Conservation (phyloP, 1,139 yeast species). For the Candida glucosophila region DNA sequence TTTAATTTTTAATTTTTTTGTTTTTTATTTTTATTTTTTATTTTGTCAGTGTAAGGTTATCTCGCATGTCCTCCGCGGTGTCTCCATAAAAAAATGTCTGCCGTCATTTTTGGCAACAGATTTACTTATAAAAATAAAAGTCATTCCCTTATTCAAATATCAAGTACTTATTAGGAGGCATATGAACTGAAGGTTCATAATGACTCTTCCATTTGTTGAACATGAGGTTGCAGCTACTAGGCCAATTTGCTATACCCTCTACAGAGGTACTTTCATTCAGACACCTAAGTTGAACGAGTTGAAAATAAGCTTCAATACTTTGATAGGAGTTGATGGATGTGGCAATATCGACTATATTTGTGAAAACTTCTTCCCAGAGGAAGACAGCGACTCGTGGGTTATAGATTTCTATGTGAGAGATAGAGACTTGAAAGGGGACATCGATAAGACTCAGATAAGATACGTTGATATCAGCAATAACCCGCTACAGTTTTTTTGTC, state of each 20-base stretch:
- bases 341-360: constrained; percentile 27
- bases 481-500: constrained; percentile 55
- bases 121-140: no score
- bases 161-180: no score
- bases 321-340: constrained; percentile 23
- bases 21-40: no score
- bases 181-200: no score
- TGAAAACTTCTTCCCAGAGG: constrained; percentile 6
- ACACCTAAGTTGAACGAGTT: constrained; percentile 22
- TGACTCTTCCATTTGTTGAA: no score
- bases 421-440: constrained; percentile 2
- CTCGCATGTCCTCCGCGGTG: no score
- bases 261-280: constrained; percentile 31
- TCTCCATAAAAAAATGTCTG: no score
- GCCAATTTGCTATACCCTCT: constrained; percentile 19
- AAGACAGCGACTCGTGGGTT: constrained; percentile 1
- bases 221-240: constrained; percentile 8
- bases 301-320: constrained; percentile 19
- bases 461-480: constrained; percentile 21
- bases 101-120: no score
- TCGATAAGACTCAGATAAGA: constrained; percentile 10
- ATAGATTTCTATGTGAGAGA: constrained; percentile 5
- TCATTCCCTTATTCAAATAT: no score
- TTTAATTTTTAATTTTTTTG: no score
- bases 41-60: no score